Percentiles rank a stretch among this genome's conserved stretches.
phyloP scores from a whole-genome alignment of 2,329 filamentous ascomycete species.

The Amauroascus niger region DNA sequence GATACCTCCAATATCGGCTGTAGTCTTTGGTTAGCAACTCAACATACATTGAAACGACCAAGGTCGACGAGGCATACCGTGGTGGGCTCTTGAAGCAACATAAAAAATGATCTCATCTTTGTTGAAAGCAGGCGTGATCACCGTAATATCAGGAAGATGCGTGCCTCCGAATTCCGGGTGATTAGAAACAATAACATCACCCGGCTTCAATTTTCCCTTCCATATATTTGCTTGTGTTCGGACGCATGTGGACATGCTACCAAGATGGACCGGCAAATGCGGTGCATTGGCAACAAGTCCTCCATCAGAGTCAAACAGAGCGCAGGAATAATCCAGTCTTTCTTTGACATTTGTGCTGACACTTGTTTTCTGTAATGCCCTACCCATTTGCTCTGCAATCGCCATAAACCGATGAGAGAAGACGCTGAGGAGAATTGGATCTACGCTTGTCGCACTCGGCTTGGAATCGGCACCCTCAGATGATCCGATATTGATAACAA shows the following conservation, averaged over 20 bases:
- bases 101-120: constrained; percentile 64
- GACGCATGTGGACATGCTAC: constrained; percentile 71
- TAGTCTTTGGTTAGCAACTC: constrained; percentile 12
- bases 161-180: constrained; percentile 78
- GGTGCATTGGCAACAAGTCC: constrained; percentile 67
- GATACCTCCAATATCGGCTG: constrained; percentile 67
- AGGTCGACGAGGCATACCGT: constrained; percentile 49
- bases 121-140: constrained; percentile 62
- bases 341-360: constrained; percentile 73
- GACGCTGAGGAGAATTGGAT: constrained; percentile 67
- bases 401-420: constrained; percentile 79
- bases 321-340: constrained; percentile 66
- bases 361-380: constrained; percentile 67
- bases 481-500: constrained; percentile 66
- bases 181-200: constrained; percentile 75
- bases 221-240: constrained; percentile 67
- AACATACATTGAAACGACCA: not conserved
- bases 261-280: constrained; percentile 67
- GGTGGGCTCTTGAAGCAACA: constrained; percentile 62
- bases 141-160: constrained; percentile 73
- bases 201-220: constrained; percentile 65
- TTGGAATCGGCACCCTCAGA: constrained; percentile 40
- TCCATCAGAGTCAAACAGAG: constrained; percentile 61
- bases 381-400: constrained; percentile 76
- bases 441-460: constrained; percentile 47